Evolutionary conservation across 371 early-diverging fungal species (phyloP).

Genomic region (Gilbertella persicaria): DNA sequence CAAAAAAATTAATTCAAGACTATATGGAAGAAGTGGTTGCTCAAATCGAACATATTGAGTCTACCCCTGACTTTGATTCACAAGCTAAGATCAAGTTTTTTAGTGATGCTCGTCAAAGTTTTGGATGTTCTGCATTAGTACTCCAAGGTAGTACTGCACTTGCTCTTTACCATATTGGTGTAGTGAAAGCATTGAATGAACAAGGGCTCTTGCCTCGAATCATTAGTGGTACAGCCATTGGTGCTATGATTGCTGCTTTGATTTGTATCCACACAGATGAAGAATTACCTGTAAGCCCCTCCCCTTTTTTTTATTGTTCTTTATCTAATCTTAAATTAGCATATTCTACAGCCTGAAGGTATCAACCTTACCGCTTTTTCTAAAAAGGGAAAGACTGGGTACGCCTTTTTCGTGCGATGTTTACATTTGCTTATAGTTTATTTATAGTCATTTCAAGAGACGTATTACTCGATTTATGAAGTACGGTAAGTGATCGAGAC

Average conservation of each 20-base stretch:
- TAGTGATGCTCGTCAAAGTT: constrained; percentile 65
- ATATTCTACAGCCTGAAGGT: constrained; percentile 60
- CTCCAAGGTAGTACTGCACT: constrained; percentile 70
- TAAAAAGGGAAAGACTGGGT: constrained; percentile 51
- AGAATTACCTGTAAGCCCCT: constrained; percentile 58
- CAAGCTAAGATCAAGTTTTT: constrained; percentile 70
- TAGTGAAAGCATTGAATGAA: constrained; percentile 70
- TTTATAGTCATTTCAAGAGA: constrained; percentile 47
- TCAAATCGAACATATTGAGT: constrained; percentile 62
- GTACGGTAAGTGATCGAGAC: constrained; percentile 46
- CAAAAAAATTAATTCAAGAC: constrained; percentile 71
- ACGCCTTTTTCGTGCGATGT: constrained; percentile 4
- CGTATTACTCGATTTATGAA: constrained; percentile 67
- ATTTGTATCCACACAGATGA: constrained; percentile 73
- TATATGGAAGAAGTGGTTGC: constrained; percentile 67
- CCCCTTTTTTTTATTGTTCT: background rate
- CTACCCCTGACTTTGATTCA: constrained; percentile 45
- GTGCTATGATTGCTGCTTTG: constrained; percentile 73
- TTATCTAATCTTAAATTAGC: constrained; percentile 24
- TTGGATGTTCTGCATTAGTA: constrained; percentile 72
- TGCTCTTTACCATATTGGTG: constrained; percentile 75
- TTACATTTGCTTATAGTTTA: no score
- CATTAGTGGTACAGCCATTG: constrained; percentile 72
- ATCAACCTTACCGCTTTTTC: constrained; percentile 69
- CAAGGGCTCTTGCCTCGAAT: constrained; percentile 68